Conservation (phyloP, 2,329 filamentous ascomycete genomes). For the Alternaria ethzedia region DNA sequence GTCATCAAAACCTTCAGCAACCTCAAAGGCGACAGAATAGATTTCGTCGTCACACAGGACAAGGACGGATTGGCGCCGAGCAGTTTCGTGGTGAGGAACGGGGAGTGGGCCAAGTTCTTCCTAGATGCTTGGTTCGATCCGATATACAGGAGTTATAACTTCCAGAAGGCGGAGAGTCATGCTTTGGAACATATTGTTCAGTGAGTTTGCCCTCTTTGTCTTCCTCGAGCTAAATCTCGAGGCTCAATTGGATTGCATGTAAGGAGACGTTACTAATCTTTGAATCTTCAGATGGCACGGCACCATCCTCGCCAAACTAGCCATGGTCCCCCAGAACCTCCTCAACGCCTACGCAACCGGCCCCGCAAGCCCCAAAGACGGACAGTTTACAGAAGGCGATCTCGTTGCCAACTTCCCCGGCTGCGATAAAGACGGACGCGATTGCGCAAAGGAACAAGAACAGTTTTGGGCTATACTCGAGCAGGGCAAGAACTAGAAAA, state of each 20-base stretch:
- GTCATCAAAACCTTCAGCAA: slow-evolving; percentile 94
- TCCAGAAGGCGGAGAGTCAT: slow-evolving; percentile 91
- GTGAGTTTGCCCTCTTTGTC: slow-evolving; percentile 33
- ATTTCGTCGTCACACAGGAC: slow-evolving; percentile 86
- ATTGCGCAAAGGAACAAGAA: slow-evolving; percentile 75
- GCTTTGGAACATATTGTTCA: slow-evolving; percentile 72
- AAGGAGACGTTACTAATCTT: neutral
- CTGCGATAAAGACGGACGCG: slow-evolving; percentile 66
- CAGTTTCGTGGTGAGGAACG: slow-evolving; percentile 80
- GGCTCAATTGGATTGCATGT: too few species aligned
- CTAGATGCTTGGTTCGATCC: slow-evolving; percentile 97
- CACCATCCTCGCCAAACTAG: slow-evolving; percentile 88
- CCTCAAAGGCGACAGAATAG: slow-evolving; percentile 76
- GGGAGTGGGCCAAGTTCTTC: slow-evolving; percentile 92
- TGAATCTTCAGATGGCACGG: slow-evolving; percentile 81
- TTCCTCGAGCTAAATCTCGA: too few species aligned
- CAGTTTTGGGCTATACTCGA: slow-evolving; percentile 53
- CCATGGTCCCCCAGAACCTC: slow-evolving; percentile 82
- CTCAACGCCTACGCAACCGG: slow-evolving; percentile 75
- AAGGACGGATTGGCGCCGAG: slow-evolving; percentile 75
- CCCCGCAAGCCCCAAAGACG: slow-evolving; percentile 47
- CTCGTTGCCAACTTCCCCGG: slow-evolving; percentile 79
- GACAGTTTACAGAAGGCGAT: slow-evolving; percentile 80
- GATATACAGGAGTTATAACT: slow-evolving; percentile 91
- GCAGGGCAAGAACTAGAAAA: slow-evolving; percentile 11